A percentile compares a stretch with the other conserved stretches of the same genome.
phyloP scores from a whole-genome alignment of 1,284 basidiomycete species.

The Heterobasidion occidentale region DNA sequence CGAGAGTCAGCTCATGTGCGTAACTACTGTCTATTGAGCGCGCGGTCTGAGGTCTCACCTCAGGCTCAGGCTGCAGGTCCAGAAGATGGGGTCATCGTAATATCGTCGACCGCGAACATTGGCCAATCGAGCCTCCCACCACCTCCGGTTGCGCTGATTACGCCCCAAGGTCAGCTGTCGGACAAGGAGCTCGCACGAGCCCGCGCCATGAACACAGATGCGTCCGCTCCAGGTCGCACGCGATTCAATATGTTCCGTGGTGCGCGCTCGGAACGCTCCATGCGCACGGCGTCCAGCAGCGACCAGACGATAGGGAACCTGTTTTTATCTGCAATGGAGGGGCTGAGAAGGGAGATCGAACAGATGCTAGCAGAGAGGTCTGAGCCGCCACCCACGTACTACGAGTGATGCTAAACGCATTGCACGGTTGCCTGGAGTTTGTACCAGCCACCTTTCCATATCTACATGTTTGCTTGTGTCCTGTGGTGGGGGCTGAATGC shows the following conservation, averaged over 20 bases:
- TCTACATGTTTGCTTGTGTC: too few relatives aligned
- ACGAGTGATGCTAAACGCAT: background rate
- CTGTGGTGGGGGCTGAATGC: too few relatives aligned
- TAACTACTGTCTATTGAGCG: background rate
- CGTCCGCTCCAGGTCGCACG: background rate
- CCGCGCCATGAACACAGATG: background rate
- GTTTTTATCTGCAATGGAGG: constrained; percentile 15
- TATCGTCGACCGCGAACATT: constrained; percentile 7
- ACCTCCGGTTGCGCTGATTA: background rate
- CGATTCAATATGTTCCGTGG: background rate
- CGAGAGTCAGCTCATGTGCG: background rate
- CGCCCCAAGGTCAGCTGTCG: background rate
- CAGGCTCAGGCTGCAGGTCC: background rate
- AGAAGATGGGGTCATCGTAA: too few relatives aligned
- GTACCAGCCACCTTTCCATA: too few relatives aligned
- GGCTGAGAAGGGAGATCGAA: constrained; percentile 16
- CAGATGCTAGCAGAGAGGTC: constrained; percentile 13
- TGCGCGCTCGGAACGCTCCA: background rate
- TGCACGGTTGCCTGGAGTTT: too few relatives aligned
- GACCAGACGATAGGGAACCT: background rate
- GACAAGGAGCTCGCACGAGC: constrained; percentile 5
- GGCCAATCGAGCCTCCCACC: constrained; percentile 19
- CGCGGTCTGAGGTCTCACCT: background rate
- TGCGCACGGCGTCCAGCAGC: background rate
- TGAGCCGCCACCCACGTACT: constrained; percentile 13